A percentile compares a stretch with the other conserved stretches of the same genome.
Conservation (phyloP, 2,329 filamentous ascomycete genomes). For the Plenodomus biglobosus region DNA sequence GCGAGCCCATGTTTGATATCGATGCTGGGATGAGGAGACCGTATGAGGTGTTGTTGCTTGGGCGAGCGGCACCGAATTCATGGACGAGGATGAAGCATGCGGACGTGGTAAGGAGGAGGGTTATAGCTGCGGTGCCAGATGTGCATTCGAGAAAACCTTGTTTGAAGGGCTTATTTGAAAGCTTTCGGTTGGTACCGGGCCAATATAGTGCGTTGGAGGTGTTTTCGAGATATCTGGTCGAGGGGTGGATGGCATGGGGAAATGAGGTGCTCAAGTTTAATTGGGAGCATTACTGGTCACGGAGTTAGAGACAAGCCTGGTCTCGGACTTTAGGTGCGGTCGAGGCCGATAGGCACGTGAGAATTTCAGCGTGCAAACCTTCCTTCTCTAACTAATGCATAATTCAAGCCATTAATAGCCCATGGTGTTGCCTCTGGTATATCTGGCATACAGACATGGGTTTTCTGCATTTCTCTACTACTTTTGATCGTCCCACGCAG, state of each 20-base stretch:
- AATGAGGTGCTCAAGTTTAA: slow-evolving; percentile 74
- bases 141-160: slow-evolving; percentile 79
- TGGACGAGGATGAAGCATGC: slow-evolving; percentile 23
- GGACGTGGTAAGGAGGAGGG: slow-evolving; percentile 50
- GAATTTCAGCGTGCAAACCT: no score
- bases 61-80: slow-evolving; percentile 38
- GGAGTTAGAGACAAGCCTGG: no score
- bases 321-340: no score
- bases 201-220: slow-evolving; percentile 68
- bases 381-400: no score
- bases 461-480: no score
- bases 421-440: no score
- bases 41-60: slow-evolving; percentile 73
- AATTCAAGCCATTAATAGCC: no score
- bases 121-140: slow-evolving; percentile 71
- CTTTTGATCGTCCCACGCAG: no score
- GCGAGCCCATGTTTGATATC: slow-evolving; percentile 65
- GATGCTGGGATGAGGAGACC: slow-evolving; percentile 70
- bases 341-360: no score
- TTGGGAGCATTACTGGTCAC: slow-evolving; percentile 54
- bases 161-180: slow-evolving; percentile 61
- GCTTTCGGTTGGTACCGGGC: slow-evolving; percentile 50
- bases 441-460: no score
- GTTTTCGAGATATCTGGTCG: slow-evolving; percentile 72
- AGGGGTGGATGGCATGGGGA: slow-evolving; percentile 79